phyloP scores from a whole-genome alignment of 2,329 filamentous ascomycete species.

The Pseudocercospora eumusae region DNA sequence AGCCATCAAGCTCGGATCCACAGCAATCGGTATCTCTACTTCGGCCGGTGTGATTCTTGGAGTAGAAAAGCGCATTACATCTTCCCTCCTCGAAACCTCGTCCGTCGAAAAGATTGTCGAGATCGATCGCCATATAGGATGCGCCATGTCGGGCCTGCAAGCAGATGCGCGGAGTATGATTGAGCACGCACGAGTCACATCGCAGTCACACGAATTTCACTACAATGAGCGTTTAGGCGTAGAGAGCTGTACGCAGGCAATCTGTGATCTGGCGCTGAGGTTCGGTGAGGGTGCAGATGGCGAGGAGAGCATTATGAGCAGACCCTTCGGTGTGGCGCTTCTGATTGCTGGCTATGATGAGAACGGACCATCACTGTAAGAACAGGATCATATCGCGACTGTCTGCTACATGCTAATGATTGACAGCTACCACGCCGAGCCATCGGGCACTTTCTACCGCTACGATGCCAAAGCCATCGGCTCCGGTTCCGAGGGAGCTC shows the following conservation, averaged over 20 bases:
- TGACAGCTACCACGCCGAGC: slow-evolving; percentile 86
- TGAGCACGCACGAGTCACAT: slow-evolving; percentile 93
- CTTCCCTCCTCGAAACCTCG: slow-evolving; percentile 92
- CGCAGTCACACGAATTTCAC: slow-evolving; percentile 96
- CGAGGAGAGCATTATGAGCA: slow-evolving; percentile 91
- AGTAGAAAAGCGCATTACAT: slow-evolving; percentile 98
- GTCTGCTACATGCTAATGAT: slow-evolving; percentile 10
- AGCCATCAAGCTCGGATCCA: slow-evolving; percentile 98
- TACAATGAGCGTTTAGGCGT: slow-evolving; percentile 93
- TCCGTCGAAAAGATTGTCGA: slow-evolving; percentile 99
- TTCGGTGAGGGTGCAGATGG: slow-evolving; percentile 85
- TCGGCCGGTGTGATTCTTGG: slow-evolving; percentile 93
- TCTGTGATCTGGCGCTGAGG: slow-evolving; percentile 92
- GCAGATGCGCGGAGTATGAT: slow-evolving; percentile 97
- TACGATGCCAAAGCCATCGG: slow-evolving; percentile 99
- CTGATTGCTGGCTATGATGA: slow-evolving; percentile 97
- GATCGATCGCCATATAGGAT: slow-evolving; percentile 97
- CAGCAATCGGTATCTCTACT: slow-evolving; percentile 94
- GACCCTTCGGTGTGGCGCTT: slow-evolving; percentile 94
- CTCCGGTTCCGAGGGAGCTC: slow-evolving; percentile 93
- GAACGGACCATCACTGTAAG: slow-evolving; percentile 85
- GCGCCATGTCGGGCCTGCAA: slow-evolving; percentile 97
- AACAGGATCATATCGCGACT: neutral
- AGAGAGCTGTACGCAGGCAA: slow-evolving; percentile 97
- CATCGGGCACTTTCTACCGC: slow-evolving; percentile 96